phyloP scores from a whole-genome alignment of 2,329 filamentous ascomycete genomes.

The Chrysosporium queenslandicum region DNA sequence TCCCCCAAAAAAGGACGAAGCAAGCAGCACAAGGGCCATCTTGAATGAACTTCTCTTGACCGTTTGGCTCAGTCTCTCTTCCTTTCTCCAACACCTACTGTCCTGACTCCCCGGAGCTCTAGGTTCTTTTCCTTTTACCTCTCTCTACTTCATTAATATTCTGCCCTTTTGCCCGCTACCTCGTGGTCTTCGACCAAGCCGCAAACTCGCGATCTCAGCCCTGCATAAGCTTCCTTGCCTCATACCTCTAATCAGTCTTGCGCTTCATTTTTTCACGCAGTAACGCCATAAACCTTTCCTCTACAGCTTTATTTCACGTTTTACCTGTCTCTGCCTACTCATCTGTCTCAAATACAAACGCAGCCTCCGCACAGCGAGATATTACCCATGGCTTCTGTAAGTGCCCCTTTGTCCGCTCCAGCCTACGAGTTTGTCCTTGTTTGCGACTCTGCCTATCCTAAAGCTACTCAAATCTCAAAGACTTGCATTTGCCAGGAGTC shows the following conservation, averaged over 20 bases:
- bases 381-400: constrained; percentile 41
- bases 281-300: not conserved
- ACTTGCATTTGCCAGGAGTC: not conserved
- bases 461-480: not conserved
- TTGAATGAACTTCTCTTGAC: constrained; percentile 1
- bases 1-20: constrained; percentile 6
- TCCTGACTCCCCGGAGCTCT: not conserved
- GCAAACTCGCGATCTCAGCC: constrained; percentile 7
- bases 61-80: constrained; percentile 3
- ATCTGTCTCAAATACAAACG: not conserved
- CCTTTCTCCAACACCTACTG: not conserved
- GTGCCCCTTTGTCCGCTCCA: constrained; percentile 21
- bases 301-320: constrained; percentile 1
- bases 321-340: not conserved
- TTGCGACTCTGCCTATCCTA: constrained; percentile 6
- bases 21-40: constrained; percentile 5
- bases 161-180: constrained; percentile 2
- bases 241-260: constrained; percentile 1
- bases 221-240: constrained; percentile 9
- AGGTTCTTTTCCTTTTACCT: not conserved
- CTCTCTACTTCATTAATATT: constrained; percentile 5
- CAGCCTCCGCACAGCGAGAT: not conserved
- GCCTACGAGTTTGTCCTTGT: constrained; percentile 17
- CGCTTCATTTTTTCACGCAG: not conserved
- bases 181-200: constrained; percentile 4